These are phyloP conservation scores for Cutaneotrichosporon sp. DNA, from an alignment of 1,284 basidiomycete species.

Conservation along the genomic window DNA sequence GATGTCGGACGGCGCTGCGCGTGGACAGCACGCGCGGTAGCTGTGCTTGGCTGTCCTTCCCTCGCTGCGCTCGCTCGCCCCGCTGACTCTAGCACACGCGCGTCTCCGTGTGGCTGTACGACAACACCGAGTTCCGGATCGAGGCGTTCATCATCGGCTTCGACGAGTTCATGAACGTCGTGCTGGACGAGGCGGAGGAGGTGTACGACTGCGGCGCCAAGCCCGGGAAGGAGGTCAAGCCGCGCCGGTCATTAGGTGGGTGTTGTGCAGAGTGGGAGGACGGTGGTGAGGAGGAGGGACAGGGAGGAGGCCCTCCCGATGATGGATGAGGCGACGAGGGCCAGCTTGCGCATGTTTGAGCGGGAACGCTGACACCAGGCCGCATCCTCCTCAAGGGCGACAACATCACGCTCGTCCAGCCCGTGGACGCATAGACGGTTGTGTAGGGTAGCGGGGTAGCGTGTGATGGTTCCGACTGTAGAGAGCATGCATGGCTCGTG, in stretches of 20 bases:
- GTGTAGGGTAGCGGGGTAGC: slow-evolving; percentile 3
- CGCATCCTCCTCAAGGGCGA: slow-evolving; percentile 93
- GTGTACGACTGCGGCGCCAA: slow-evolving; percentile 86
- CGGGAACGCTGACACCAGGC: slow-evolving; percentile 58
- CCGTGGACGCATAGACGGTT: slow-evolving; percentile 28
- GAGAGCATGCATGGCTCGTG: slow-evolving; percentile 8
- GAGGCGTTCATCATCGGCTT: slow-evolving; percentile 98
- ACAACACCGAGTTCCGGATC: slow-evolving; percentile 94
- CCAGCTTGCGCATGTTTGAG: not conserved
- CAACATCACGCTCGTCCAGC: slow-evolving; percentile 93
- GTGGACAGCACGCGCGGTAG: not conserved
- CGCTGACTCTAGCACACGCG: slow-evolving; percentile 66
- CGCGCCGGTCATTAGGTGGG: slow-evolving; percentile 45
- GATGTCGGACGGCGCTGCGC: too few species aligned
- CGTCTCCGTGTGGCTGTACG: slow-evolving; percentile 94
- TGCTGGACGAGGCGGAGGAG: slow-evolving; percentile 93
- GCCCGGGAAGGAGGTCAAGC: slow-evolving; percentile 74
- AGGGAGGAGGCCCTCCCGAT: not conserved
- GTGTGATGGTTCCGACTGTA: not conserved
- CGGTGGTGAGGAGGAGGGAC: not conserved
- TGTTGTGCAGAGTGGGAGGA: not conserved
- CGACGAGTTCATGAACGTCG: slow-evolving; percentile 99
- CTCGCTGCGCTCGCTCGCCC: too few species aligned
- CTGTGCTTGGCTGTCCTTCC: not conserved
- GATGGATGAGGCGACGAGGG: not conserved